Evolutionary conservation across 495 filamentous ascomycete species (phyloP).

Genomic region (Penicillium goetzii): DNA sequence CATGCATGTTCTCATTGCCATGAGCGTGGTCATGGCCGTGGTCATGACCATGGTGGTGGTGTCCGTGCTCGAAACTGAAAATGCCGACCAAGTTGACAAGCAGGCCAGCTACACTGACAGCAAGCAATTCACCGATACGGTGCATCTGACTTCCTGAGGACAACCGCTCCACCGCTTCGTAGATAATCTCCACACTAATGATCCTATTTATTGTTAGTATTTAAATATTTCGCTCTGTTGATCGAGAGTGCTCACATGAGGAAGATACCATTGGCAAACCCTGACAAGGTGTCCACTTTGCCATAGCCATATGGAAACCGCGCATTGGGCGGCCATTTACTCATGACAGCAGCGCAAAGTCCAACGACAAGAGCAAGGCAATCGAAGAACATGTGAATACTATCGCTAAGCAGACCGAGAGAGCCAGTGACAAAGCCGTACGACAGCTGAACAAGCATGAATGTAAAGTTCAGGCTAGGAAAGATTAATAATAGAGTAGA

Average conservation of each 20-base stretch:
- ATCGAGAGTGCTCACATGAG: slow-evolving; percentile 68
- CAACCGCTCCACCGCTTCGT: slow-evolving; percentile 88
- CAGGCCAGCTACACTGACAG: slow-evolving; percentile 83
- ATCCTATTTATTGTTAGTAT: slow-evolving; percentile 59
- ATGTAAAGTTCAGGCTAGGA: slow-evolving; percentile 82
- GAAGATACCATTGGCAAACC: slow-evolving; percentile 96
- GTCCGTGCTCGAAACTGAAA: slow-evolving; percentile 77
- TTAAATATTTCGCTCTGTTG: background rate
- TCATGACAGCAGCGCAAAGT: slow-evolving; percentile 92
- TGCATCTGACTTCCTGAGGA: slow-evolving; percentile 80
- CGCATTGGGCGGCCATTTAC: slow-evolving; percentile 90
- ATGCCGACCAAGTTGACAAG: slow-evolving; percentile 92
- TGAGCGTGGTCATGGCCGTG: slow-evolving; percentile 73
- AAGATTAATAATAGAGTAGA: slow-evolving; percentile 20
- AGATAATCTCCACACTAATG: slow-evolving; percentile 95
- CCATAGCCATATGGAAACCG: slow-evolving; percentile 94
- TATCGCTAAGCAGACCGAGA: slow-evolving; percentile 91
- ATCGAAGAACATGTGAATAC: slow-evolving; percentile 99
- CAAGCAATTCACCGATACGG: slow-evolving; percentile 81
- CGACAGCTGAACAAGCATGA: slow-evolving; percentile 93
- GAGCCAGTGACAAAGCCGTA: slow-evolving; percentile 94
- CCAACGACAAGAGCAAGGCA: slow-evolving; percentile 91
- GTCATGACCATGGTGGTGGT: slow-evolving; percentile 58
- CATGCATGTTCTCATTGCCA: slow-evolving; percentile 97
- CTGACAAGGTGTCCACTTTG: slow-evolving; percentile 94